Percentiles rank a stretch among this genome's conserved stretches.
Evolutionary conservation across 768 basidiomycete species (phyloP).

Genomic region (Pleurotus eryngii): DNA sequence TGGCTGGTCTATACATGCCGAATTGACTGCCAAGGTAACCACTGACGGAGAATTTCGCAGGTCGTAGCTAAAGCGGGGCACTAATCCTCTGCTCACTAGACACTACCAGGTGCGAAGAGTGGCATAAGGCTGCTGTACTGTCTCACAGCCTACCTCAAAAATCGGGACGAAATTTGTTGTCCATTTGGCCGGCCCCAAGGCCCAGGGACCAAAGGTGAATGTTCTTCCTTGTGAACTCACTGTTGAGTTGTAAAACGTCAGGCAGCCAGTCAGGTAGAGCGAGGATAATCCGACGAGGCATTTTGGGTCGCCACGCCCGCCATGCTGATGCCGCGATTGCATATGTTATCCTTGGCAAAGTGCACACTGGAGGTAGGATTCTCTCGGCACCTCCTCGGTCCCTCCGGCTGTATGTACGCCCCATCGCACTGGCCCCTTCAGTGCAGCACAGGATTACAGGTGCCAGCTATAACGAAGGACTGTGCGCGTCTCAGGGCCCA

Average conservation of each 20-base stretch:
- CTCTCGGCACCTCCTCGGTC: conserved; percentile 4
- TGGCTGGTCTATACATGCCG: neutral
- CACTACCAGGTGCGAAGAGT: too few species aligned
- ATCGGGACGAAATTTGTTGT: too few species aligned
- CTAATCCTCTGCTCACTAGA: too few species aligned
- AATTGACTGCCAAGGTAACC: neutral
- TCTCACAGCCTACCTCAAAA: too few species aligned
- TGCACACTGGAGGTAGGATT: neutral
- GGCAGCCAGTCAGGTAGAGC: neutral
- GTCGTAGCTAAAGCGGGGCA: conserved; percentile 3
- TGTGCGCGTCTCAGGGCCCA: too few species aligned
- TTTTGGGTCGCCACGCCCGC: neutral
- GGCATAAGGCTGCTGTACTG: too few species aligned
- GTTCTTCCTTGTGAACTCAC: too few species aligned
- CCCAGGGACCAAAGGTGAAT: too few species aligned
- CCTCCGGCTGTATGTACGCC: neutral
- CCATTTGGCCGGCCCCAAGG: too few species aligned
- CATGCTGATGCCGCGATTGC: neutral
- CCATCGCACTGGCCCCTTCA: too few species aligned
- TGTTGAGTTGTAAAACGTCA: neutral
- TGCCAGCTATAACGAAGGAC: too few species aligned
- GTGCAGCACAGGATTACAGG: too few species aligned
- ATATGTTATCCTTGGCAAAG: neutral
- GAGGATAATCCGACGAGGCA: neutral
- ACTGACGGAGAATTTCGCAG: neutral